Evolutionary conservation across 2,329 filamentous ascomycete genomes (phyloP).

Genomic region (Aspergillus awamori): DNA sequence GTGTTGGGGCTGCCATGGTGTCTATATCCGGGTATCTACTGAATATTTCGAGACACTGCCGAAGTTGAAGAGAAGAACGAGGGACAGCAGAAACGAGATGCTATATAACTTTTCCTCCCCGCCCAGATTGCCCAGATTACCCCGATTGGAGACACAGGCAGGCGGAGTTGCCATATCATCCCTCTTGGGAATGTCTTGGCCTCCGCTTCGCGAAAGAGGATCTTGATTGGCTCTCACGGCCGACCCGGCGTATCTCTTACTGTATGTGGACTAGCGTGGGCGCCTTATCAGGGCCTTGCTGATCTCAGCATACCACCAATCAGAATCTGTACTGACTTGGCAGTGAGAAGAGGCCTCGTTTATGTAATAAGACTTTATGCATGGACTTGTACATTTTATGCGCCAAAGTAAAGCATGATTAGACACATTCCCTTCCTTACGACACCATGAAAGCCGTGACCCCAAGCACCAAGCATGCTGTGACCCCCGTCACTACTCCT

Average conservation of each 20-base stretch:
- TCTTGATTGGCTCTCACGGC: constrained; percentile 12
- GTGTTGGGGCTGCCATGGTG: constrained; percentile 26
- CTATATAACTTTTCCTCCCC: no score
- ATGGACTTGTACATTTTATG: background rate
- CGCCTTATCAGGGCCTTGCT: background rate
- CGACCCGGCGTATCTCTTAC: constrained; percentile 21
- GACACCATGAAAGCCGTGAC: background rate
- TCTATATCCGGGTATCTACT: background rate
- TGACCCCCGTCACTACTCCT: constrained; percentile 32
- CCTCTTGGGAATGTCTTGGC: no score
- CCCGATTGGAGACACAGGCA: no score
- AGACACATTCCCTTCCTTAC: background rate
- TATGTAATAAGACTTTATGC: background rate
- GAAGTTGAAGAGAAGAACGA: background rate
- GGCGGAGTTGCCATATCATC: no score
- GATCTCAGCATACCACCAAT: background rate
- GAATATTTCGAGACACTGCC: background rate
- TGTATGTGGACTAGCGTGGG: background rate
- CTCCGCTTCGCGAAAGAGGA: background rate
- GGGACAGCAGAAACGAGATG: no score
- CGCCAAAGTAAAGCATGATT: background rate
- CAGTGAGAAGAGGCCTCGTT: no score
- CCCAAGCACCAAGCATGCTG: constrained; percentile 25
- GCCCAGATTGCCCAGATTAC: no score
- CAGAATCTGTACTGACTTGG: no score